Conservation (phyloP, 2,329 filamentous ascomycete genomes). For the Thelonectria olida region DNA sequence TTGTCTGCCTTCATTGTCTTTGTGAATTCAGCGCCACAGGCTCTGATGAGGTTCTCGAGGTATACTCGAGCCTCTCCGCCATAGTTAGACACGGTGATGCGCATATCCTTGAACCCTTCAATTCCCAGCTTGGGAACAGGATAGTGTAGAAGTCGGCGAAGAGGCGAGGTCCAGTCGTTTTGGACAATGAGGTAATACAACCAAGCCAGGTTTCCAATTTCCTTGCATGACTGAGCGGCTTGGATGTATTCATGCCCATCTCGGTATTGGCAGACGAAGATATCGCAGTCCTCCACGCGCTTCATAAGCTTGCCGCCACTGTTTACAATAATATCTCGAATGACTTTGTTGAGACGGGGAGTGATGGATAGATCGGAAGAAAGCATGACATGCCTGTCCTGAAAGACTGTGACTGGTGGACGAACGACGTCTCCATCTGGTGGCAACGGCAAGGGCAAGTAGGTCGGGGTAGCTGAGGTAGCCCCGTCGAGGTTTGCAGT, state of each 20-base stretch:
- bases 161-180: conserved; percentile 87
- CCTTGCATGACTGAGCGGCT: conserved; percentile 80
- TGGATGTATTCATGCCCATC: conserved; percentile 80
- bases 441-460: conserved; percentile 53
- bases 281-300: conserved; percentile 75
- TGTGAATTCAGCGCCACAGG: conserved; percentile 87
- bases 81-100: conserved; percentile 95
- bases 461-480: conserved; percentile 58
- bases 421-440: conserved; percentile 53
- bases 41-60: conserved; percentile 88
- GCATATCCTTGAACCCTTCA: conserved; percentile 77
- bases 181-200: conserved; percentile 90
- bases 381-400: conserved; percentile 80
- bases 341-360: conserved; percentile 69
- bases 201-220: conserved; percentile 94
- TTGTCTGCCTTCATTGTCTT: conserved; percentile 96
- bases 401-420: conserved; percentile 76
- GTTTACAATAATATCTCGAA: conserved; percentile 74
- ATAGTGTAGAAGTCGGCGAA: conserved; percentile 87
- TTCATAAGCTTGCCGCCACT: conserved; percentile 77
- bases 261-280: conserved; percentile 88
- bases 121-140: conserved; percentile 82
- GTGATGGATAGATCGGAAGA: conserved; percentile 78
- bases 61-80: conserved; percentile 93
- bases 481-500: conserved; percentile 75